Conservation (phyloP, 345 rosid genomes). For the Brassica carinata region DNA sequence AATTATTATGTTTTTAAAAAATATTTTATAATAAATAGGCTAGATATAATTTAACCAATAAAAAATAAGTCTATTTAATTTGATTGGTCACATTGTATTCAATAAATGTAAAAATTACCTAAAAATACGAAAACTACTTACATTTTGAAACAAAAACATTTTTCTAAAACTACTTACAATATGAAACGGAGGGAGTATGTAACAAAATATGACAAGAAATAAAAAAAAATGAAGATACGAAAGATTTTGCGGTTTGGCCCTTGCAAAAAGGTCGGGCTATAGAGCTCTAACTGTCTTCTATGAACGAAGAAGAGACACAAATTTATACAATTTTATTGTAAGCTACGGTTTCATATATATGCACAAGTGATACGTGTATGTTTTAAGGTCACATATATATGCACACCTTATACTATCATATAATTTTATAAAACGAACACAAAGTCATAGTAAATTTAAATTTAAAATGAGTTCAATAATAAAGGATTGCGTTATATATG, state of each 20-base stretch:
- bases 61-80: too few relatives aligned
- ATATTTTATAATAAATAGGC: too few relatives aligned
- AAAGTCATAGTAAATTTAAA: background rate
- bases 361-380: constrained; percentile 22
- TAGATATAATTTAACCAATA: too few relatives aligned
- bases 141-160: too few relatives aligned
- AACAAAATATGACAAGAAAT: constrained; percentile 14
- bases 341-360: constrained; percentile 20
- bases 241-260: constrained; percentile 40
- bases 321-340: background rate
- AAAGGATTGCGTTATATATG: constrained; percentile 12
- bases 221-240: constrained; percentile 21
- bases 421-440: background rate
- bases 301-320: constrained; percentile 24
- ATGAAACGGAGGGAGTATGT: background rate
- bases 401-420: background rate
- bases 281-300: constrained; percentile 25
- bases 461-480: background rate
- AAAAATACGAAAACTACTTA: too few relatives aligned
- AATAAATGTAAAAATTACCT: too few relatives aligned
- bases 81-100: too few relatives aligned
- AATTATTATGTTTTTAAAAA: too few relatives aligned
- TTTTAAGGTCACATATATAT: constrained; percentile 2
- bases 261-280: constrained; percentile 30
- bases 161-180: too few relatives aligned